Evolutionary conservation across 2,329 filamentous ascomycete genomes (phyloP), one percentile per base, ranked within the genome.

Genomic region (Alternaria sp.): DNA sequence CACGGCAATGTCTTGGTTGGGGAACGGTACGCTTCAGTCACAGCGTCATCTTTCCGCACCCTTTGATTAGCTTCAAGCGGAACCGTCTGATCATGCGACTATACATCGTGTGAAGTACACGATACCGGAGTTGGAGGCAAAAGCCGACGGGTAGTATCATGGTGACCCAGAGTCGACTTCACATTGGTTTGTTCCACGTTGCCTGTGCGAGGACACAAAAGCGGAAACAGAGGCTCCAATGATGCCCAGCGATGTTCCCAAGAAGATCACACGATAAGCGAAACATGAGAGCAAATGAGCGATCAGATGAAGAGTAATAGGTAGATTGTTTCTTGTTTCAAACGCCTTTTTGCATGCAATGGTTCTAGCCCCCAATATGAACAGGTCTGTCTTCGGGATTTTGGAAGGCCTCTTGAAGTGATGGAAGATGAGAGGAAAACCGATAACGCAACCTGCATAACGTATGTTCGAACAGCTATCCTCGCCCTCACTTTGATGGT

Each of bases 121-220:
- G 56, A 56, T 65, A 30, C 46, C 25, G 46, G 28, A 46, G 26
- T 45, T 28, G 46, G 15, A 18, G 47, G 47, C 30, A 41, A 47
- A 37, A 30, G n/a, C 51, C 15, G 28, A 54, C 20, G 55, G 47
- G 45, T n/a, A 18, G 53, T 20, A 51, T 62, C 53, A 57, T 68
- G 55, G 65, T 72, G 68, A 74, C 66, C 54, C 59, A 43, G 37
- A 53, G 41, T 30, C 28, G 14, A 37, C 55, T 56, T 55, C 47
- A 43, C 50, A 56, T 50, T 71, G 60, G 68, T 74, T 74, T 68
- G 74, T 71, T 76, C 67, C 72, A 76, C 74, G 72, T 75, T 71
- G 70, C 66, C 66, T 59, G 66, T 63, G 47, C 47, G 44, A 58
- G 53, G 45, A 51, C 62, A 61, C 57, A 41, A 56, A 41, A 53